Percentiles rank a stretch among this genome's conserved stretches.
phyloP scores from a whole-genome alignment of 768 basidiomycete species.

The Lactarius indigo region DNA sequence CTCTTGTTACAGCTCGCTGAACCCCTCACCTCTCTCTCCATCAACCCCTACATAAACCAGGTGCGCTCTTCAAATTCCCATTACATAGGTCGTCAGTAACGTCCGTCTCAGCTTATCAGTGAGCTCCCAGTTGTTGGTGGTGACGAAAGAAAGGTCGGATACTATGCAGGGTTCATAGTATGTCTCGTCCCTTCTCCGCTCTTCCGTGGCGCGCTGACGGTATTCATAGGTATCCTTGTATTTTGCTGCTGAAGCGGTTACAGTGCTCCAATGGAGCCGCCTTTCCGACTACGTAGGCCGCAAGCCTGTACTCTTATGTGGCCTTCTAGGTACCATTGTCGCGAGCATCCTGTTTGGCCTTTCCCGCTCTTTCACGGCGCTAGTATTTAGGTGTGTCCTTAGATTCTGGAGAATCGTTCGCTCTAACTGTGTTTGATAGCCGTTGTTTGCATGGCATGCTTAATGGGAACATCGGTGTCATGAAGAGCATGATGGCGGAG shows the following conservation, averaged over 20 bases:
- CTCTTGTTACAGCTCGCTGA: neutral
- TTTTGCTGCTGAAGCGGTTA: conserved; percentile 44
- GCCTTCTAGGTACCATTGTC: conserved; percentile 33
- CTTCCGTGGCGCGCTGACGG: neutral
- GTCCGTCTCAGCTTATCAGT: conserved; percentile 36
- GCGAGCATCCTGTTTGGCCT: conserved; percentile 37
- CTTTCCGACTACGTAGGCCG: conserved; percentile 47
- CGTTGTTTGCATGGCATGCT: conserved; percentile 8
- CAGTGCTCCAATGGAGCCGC: conserved; percentile 45
- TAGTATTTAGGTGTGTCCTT: conserved; percentile 29
- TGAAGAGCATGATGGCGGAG: conserved; percentile 47
- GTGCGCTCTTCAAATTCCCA: conserved; percentile 28
- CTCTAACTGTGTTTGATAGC: conserved; percentile 61
- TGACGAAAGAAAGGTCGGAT: conserved; percentile 45
- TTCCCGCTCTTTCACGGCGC: conserved; percentile 33
- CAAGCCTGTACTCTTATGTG: conserved; percentile 44
- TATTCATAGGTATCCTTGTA: conserved; percentile 42
- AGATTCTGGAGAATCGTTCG: neutral
- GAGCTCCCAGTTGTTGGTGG: conserved; percentile 43
- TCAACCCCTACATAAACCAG: conserved; percentile 47
- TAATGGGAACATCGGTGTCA: conserved; percentile 7
- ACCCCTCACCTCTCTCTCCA: neutral
- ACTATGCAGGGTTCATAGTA: conserved; percentile 49
- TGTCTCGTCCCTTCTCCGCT: conserved; percentile 25
- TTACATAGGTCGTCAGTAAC: neutral